phyloP scores from a whole-genome alignment of 139 green algal species.

The Penium margaritaceum region DNA sequence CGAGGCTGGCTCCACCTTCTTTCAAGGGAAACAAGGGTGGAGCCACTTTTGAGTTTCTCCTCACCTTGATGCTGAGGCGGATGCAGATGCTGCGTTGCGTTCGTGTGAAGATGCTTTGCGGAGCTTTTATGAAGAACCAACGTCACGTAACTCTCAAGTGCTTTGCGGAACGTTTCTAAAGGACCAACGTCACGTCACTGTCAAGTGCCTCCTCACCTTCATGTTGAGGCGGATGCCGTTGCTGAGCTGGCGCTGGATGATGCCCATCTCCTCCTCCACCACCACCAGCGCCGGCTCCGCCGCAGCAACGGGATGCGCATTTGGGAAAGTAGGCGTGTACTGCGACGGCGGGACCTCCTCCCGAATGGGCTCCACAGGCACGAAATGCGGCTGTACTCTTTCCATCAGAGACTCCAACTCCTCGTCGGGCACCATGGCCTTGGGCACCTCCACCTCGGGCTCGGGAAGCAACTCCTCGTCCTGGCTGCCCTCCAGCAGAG shows the following conservation, averaged over 20 bases:
- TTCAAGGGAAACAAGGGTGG: too few species aligned
- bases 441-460: constrained; percentile 65
- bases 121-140: too few species aligned
- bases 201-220: constrained; percentile 45
- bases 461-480: constrained; percentile 26
- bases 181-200: too few species aligned
- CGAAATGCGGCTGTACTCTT: constrained; percentile 63
- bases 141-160: too few species aligned
- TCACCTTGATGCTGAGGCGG: too few species aligned
- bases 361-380: constrained; percentile 49
- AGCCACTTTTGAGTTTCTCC: too few species aligned
- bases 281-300: not conserved
- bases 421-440: constrained; percentile 66
- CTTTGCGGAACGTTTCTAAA: too few species aligned
- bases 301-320: not conserved
- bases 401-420: constrained; percentile 54
- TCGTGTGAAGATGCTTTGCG: too few species aligned
- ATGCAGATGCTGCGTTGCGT: too few species aligned
- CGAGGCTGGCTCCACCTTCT: too few species aligned
- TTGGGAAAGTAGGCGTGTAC: not conserved
- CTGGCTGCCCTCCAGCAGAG: constrained; percentile 20
- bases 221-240: constrained; percentile 95
- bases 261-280: constrained; percentile 51
- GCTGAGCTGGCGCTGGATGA: constrained; percentile 74
- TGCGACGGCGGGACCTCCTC: not conserved